Percentiles rank a stretch among this genome's conserved stretches.
Evolutionary conservation across 2,329 filamentous ascomycete genomes (phyloP).

Genomic region (Alternaria postmessia): DNA sequence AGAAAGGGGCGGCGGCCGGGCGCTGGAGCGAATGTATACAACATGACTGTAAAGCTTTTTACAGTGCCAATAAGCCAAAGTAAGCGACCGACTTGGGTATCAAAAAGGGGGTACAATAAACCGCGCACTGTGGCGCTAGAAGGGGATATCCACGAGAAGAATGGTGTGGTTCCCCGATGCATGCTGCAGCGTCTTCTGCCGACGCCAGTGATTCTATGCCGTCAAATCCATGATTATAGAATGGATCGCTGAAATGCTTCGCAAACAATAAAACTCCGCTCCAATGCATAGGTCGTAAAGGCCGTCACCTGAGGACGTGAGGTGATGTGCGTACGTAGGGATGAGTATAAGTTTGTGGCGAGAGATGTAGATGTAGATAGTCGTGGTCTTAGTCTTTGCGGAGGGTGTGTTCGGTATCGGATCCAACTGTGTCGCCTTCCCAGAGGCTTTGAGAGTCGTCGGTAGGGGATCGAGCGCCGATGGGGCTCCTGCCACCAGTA

Average conservation of each 20-base stretch:
- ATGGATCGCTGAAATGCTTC: constrained; percentile 48
- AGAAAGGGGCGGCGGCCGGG: constrained; percentile 27
- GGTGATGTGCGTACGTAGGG: constrained; percentile 36
- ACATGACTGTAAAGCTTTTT: constrained; percentile 22
- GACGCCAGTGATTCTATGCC: constrained; percentile 38
- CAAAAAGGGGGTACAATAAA: constrained; percentile 36
- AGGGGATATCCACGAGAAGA: constrained; percentile 21
- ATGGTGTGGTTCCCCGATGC: constrained; percentile 18
- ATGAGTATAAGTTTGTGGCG: constrained; percentile 27
- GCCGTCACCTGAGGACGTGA: constrained; percentile 33
- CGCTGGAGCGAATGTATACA: constrained; percentile 41
- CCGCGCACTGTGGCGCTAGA: constrained; percentile 22
- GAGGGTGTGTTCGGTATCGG: constrained; percentile 49
- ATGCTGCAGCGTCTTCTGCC: constrained; percentile 17
- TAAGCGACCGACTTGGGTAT: constrained; percentile 49
- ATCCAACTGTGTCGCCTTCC: constrained; percentile 65
- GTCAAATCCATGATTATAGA: constrained; percentile 19
- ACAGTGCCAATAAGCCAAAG: constrained; percentile 17
- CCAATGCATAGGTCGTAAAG: constrained; percentile 50
- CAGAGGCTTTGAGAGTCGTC: constrained; percentile 66
- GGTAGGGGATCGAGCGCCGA: constrained; percentile 56
- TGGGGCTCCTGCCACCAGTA: constrained; percentile 66
- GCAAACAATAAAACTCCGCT: constrained; percentile 45
- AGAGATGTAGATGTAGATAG: constrained; percentile 14
- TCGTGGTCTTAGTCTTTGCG: constrained; percentile 32